Base-by-base conservation (phyloP, 768 basidiomycete species). In the Leccinum subtestaceum region DNA sequence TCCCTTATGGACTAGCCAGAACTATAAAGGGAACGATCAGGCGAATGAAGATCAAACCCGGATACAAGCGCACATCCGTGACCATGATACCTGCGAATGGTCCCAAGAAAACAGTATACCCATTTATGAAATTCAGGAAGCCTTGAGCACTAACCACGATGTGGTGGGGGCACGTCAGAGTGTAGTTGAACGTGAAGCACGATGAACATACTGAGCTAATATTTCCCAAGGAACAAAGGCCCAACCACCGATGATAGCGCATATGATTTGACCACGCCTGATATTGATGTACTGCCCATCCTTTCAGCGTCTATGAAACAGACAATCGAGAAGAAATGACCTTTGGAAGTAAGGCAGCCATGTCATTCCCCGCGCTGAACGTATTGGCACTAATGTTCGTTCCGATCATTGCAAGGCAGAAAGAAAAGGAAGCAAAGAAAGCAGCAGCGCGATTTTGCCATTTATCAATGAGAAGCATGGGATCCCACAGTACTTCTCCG, bases 361-460 rank as follows among this genome's bases (percentile, higher is more conserved):
- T 84, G 70, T 95, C 94, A 70, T 93, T 95, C 5, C 89, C 91
- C 13, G 91, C 89, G 32, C 80, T 75, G 56, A 87, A 77, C 1
- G 82, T 81, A 61, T 95, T 96, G 21, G 92, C 91, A 23, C 89
- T 88, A 62, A 92, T 86, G 62, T 89, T 87, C 19, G 83, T 79
- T 34, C 84, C 87, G 49, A 93, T 78, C 1, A 86, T 90, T 6
- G 89, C 84, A 29, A 94, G 74, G 27, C 78, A 76, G 70, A 93
- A 93, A 23, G 84, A 80, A 70, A 91, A 83, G 0, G 89, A 80
- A 7, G 83, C 84, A 69, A 95, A 95, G 78, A 95, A 95, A 5
- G 88, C 85, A 1, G 88, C 91, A 2, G 91, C 85, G 56, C 94
- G 86, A 73, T 90, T 94, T 64, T 89, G 83, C 92, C 92, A 95